Percentiles rank a stretch among this genome's conserved stretches.
These are phyloP conservation scores for Teunomyces funiuensis DNA, from an alignment of 805 yeast species.

Conservation along the genomic window DNA sequence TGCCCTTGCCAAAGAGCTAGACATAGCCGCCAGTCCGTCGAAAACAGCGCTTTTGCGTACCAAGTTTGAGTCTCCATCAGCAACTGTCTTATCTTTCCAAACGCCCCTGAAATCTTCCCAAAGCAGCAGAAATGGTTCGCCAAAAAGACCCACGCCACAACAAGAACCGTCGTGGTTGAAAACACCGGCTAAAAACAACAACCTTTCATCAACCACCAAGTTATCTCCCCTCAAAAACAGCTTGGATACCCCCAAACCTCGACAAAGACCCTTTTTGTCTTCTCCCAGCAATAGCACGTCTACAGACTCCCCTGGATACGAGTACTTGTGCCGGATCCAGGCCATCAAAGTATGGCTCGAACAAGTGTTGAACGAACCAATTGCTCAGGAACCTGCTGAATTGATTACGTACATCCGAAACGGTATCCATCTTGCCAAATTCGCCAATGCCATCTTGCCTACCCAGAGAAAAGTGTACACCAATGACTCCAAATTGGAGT, in stretches of 20 bases:
- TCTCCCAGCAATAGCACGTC: slow-evolving; percentile 31
- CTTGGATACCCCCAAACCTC: slow-evolving; percentile 10
- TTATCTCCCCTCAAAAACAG: slow-evolving; percentile 14
- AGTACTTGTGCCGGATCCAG: slow-evolving; percentile 74
- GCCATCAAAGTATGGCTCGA: slow-evolving; percentile 86
- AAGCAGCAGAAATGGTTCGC: slow-evolving; percentile 17
- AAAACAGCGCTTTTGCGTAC: slow-evolving; percentile 30
- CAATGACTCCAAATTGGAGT: slow-evolving; percentile 61
- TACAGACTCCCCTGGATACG: slow-evolving; percentile 51
- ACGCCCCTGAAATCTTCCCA: slow-evolving; percentile 26
- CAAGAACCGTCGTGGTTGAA: background rate
- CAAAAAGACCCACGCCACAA: slow-evolving; percentile 6
- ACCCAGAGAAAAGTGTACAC: slow-evolving; percentile 55
- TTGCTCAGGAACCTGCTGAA: slow-evolving; percentile 55
- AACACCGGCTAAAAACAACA: background rate
- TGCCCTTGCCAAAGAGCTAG: slow-evolving; percentile 37
- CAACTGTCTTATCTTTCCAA: slow-evolving; percentile 43
- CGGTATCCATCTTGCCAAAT: slow-evolving; percentile 82
- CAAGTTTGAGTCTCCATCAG: slow-evolving; percentile 41
- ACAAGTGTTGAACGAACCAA: slow-evolving; percentile 52
- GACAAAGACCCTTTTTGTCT: slow-evolving; percentile 21
- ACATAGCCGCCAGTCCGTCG: slow-evolving; percentile 24
- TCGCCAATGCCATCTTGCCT: slow-evolving; percentile 73
- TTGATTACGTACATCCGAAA: slow-evolving; percentile 69
- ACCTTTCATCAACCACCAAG: background rate